phyloP scores from a whole-genome alignment of 2,329 filamentous ascomycete genomes.

The Ophiostoma triangulosporum region DNA sequence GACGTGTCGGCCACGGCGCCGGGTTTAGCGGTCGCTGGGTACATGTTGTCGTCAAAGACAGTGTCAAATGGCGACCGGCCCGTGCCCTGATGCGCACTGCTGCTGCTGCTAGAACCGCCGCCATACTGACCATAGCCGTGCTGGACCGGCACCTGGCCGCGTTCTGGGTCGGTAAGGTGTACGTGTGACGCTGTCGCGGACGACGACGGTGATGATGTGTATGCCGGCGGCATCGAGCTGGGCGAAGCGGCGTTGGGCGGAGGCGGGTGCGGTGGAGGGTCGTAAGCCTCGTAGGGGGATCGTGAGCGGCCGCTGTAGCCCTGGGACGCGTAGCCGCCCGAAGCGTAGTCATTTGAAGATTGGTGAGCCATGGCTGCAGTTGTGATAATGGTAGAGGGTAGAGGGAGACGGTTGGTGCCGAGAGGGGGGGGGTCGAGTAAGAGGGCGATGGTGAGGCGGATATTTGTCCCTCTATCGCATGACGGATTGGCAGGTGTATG shows the following conservation, averaged over 20 bases:
- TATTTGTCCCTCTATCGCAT: not conserved
- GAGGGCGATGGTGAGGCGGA: not conserved
- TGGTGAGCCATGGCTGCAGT: conserved; percentile 15
- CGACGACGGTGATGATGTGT: conserved; percentile 11
- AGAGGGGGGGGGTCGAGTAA: not conserved
- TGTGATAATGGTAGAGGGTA: not conserved
- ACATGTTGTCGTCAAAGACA: conserved; percentile 55
- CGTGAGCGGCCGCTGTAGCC: conserved; percentile 5
- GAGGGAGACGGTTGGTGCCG: not conserved
- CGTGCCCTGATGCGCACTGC: conserved; percentile 10
- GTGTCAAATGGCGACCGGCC: conserved; percentile 41
- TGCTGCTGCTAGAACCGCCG: conserved; percentile 2
- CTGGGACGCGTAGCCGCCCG: conserved; percentile 16
- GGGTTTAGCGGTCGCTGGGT: conserved; percentile 35
- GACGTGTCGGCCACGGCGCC: conserved; percentile 36
- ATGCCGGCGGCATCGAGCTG: conserved; percentile 19
- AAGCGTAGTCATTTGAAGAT: conserved; percentile 24
- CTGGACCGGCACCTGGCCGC: conserved; percentile 17
- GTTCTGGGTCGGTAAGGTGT: conserved; percentile 20
- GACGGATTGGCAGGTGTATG: not conserved
- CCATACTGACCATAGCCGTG: conserved; percentile 17
- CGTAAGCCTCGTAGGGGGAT: conserved; percentile 18
- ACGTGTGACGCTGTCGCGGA: conserved; percentile 18
- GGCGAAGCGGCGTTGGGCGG: not conserved
- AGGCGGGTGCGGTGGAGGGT: conserved; percentile 15